phyloP scores from a whole-genome alignment of 768 basidiomycete species.

The Hemileccinum impolitum region DNA sequence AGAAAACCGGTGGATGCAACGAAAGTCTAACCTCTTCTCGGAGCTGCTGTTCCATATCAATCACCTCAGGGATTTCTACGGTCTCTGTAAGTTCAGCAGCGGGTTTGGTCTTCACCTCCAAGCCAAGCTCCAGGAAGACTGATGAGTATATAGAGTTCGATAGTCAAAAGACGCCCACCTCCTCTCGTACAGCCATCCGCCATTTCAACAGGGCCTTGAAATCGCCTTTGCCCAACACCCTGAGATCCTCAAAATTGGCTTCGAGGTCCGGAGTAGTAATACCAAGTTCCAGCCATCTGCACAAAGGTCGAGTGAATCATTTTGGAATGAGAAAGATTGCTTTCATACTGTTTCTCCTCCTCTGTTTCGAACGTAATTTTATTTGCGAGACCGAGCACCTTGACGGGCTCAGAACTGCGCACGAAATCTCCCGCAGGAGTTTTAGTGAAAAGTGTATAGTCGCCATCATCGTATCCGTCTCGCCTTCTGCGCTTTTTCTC shows the following conservation, averaged over 20 bases:
- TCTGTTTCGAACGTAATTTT: conserved; percentile 73
- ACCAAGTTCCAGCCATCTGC: conserved; percentile 69
- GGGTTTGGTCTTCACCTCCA: conserved; percentile 76
- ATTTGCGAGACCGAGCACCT: conserved; percentile 73
- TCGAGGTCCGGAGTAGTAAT: conserved; percentile 78
- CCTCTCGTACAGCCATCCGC: conserved; percentile 83
- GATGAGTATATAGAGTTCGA: conserved; percentile 4
- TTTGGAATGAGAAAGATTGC: neutral
- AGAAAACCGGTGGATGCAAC: neutral
- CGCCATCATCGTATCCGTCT: conserved; percentile 93
- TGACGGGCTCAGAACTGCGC: conserved; percentile 64
- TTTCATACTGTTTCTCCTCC: conserved; percentile 76
- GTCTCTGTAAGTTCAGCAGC: conserved; percentile 74
- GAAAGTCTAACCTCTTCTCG: conserved; percentile 67
- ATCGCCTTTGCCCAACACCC: conserved; percentile 96
- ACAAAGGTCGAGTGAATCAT: conserved; percentile 5
- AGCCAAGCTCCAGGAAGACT: conserved; percentile 54
- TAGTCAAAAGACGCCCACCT: conserved; percentile 44
- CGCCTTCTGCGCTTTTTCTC: conserved; percentile 93
- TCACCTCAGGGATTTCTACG: conserved; percentile 58
- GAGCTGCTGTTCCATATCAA: conserved; percentile 88
- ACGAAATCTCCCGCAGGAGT: conserved; percentile 71
- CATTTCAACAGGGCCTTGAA: conserved; percentile 93
- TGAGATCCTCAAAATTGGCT: conserved; percentile 86
- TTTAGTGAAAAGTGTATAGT: conserved; percentile 84